Base-by-base conservation (phyloP, 2,329 filamentous ascomycete genomes). In the Onygenales sp. region DNA sequence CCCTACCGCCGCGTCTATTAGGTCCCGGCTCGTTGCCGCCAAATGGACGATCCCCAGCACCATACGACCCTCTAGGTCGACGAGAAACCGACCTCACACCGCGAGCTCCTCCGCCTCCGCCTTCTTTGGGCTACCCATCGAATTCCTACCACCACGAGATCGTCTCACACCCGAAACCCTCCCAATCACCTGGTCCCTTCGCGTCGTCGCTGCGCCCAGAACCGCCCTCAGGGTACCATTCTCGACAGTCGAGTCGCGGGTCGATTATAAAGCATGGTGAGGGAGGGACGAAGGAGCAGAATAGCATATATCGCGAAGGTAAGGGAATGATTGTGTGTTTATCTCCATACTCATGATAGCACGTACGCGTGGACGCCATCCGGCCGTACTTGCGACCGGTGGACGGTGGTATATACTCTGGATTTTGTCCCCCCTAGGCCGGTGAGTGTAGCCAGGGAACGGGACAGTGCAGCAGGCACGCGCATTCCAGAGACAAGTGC, bases 241-340 rank as follows among this genome's bases (percentile, higher is more conserved):
- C 59, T 36, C 55, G 59, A 54, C 55, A 58, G 41, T 58, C 60
- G 46, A 57, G 55, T 55, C 61, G 58, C 53, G 57, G 59, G 50
- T 57, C 57, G 14, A 55, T 54, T 31, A 58, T 57, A 47, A 60
- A 61, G 48, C 55, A 59, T 39, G 59, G 55, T 54, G 59, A 53
- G 49, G 53, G 57, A 36, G 49, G 55, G 44, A 55, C 55, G 38
- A 57, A 56, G 45, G 60, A 58, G 13, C 57, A 60, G 46, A 54
- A 54, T 42, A 57, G 46, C 21, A 41, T 39, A 41, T 63, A 62
- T 61, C 60, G 55, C 47, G 64, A 67, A 58, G 63, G 66, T 69
- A 63, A 54, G 63, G 35, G 35, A 49, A 21, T 38, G 31, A 39
- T 41, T n/a, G 17, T 38, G 7, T 10, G 33, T n/a, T 3, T n/a